Evolutionary conservation across 2,329 filamentous ascomycete species (phyloP).

Genomic region (Zymoseptoria pseudotritici): DNA sequence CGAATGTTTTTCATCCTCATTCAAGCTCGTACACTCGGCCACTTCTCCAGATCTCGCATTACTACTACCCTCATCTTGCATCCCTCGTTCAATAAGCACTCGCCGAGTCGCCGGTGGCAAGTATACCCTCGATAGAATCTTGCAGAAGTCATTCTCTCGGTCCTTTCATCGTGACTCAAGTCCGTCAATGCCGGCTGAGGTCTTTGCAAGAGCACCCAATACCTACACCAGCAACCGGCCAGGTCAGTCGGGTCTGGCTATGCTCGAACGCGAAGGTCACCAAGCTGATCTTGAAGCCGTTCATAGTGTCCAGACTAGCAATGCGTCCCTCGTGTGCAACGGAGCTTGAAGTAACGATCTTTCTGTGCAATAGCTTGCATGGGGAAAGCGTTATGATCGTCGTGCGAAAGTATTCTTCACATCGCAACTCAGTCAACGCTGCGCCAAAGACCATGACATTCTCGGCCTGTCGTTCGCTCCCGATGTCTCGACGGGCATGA

Average conservation of each 20-base stretch:
- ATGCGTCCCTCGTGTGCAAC: neutral
- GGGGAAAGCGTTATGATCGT: neutral
- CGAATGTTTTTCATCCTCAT: too few relatives aligned
- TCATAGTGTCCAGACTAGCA: constrained; percentile 49
- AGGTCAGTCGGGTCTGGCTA: constrained; percentile 51
- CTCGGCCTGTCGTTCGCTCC: neutral
- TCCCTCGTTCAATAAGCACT: neutral
- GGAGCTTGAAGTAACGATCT: neutral
- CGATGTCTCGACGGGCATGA: neutral
- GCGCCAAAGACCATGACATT: too few relatives aligned
- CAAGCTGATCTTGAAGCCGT: constrained; percentile 55
- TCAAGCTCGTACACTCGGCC: neutral
- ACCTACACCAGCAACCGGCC: constrained; percentile 40
- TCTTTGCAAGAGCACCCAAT: constrained; percentile 50
- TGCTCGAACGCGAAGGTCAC: constrained; percentile 59
- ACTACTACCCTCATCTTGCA: neutral
- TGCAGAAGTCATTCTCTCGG: constrained; percentile 4
- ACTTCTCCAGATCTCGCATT: neutral
- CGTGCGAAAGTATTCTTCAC: neutral
- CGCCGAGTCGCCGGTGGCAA: neutral
- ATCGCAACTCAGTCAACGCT: neutral
- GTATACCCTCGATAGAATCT: neutral
- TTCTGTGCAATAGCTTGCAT: neutral
- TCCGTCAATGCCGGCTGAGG: constrained; percentile 23
- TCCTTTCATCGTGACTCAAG: constrained; percentile 20